phyloP scores from a whole-genome alignment of 2,329 filamentous ascomycete genomes.

The Trichoderma polysporum region DNA sequence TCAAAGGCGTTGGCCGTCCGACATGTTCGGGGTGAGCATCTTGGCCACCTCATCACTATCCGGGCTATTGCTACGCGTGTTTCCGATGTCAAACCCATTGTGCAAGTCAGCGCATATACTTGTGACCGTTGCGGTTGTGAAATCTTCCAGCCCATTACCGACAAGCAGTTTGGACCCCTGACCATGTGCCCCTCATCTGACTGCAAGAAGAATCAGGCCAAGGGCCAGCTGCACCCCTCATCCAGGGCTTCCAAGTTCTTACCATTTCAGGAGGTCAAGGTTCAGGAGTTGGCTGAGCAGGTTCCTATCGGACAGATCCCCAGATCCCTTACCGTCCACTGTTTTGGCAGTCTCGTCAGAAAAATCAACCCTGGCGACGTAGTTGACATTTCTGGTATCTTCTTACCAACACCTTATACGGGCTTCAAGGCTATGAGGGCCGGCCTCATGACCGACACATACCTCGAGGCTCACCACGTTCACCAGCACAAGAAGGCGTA shows the following conservation, averaged over 20 bases:
- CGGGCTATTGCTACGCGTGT: constrained; percentile 93
- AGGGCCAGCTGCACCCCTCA: constrained; percentile 89
- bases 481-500: constrained; percentile 98
- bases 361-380: constrained; percentile 92
- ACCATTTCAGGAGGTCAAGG: constrained; percentile 97
- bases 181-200: constrained; percentile 85
- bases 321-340: constrained; percentile 83
- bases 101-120: constrained; percentile 97
- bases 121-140: constrained; percentile 96
- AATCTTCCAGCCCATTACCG: constrained; percentile 92
- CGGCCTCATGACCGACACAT: constrained; percentile 94
- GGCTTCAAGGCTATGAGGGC: constrained; percentile 97
- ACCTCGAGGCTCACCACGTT: constrained; percentile 90
- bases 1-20: constrained; percentile 78
- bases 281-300: constrained; percentile 99
- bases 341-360: constrained; percentile 81
- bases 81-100: constrained; percentile 94
- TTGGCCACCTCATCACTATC: constrained; percentile 90
- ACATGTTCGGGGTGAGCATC: constrained; percentile 86
- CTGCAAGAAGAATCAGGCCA: constrained; percentile 85
- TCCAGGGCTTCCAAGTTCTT: constrained; percentile 96
- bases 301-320: constrained; percentile 98
- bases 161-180: constrained; percentile 87
- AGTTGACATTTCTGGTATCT: constrained; percentile 91
- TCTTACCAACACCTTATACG: constrained; percentile 96